phyloP scores from a whole-genome alignment of 2,329 filamentous ascomycete genomes.

The Neofusicoccum ribis region DNA sequence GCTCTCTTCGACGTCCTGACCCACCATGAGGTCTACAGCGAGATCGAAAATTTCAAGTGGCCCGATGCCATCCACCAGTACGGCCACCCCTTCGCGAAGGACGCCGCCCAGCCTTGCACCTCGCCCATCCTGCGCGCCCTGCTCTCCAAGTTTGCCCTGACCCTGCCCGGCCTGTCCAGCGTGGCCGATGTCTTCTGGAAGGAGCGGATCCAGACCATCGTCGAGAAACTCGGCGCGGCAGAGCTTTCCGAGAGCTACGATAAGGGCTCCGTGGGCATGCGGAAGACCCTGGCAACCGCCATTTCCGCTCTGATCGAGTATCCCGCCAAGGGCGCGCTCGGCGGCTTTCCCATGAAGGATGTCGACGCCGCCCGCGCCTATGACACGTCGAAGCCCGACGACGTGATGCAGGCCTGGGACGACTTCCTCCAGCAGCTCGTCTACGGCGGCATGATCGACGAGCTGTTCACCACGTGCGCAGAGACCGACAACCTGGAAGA shows the following conservation, averaged over 20 bases:
- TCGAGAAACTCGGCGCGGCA: slow-evolving; percentile 57
- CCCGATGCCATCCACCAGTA: slow-evolving; percentile 65
- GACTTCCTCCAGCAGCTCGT: slow-evolving; percentile 66
- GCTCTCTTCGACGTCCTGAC: slow-evolving; percentile 57
- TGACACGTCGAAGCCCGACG: slow-evolving; percentile 59
- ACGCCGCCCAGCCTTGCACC: slow-evolving; percentile 47
- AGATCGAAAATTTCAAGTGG: slow-evolving; percentile 71
- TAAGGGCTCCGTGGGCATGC: slow-evolving; percentile 70
- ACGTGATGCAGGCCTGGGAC: slow-evolving; percentile 65
- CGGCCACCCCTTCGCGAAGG: slow-evolving; percentile 66
- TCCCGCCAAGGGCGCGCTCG: slow-evolving; percentile 65
- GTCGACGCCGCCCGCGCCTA: slow-evolving; percentile 47
- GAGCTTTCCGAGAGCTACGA: slow-evolving; percentile 81
- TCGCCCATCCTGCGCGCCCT: slow-evolving; percentile 69
- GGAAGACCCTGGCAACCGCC: slow-evolving; percentile 74
- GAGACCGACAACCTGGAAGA: slow-evolving; percentile 64
- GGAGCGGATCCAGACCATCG: slow-evolving; percentile 42
- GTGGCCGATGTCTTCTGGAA: slow-evolving; percentile 51
- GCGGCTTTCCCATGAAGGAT: slow-evolving; percentile 54
- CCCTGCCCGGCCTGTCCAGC: slow-evolving; percentile 65
- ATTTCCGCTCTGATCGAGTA: slow-evolving; percentile 70
- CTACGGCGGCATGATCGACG: slow-evolving; percentile 67
- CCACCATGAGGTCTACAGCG: slow-evolving; percentile 58
- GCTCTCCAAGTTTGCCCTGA: slow-evolving; percentile 64
- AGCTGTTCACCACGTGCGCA: slow-evolving; percentile 62